Base-by-base conservation (phyloP, 768 basidiomycete genomes). In the Tylopilus intermedius region DNA sequence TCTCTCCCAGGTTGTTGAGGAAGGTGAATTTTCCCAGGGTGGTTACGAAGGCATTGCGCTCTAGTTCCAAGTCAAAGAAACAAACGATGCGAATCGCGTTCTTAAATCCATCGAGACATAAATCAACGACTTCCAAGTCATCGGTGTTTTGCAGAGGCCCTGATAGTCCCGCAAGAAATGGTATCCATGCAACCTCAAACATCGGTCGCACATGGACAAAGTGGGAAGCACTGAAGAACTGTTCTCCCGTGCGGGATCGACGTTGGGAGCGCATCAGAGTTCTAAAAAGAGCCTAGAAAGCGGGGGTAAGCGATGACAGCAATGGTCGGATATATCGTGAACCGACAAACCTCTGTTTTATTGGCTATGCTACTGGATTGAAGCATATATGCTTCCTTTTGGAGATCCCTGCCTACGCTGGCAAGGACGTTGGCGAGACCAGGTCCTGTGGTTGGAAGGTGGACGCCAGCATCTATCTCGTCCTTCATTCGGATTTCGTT, bases 401-500 rank as follows among this genome's bases (percentile, higher is more conserved):
- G 95, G 14, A 96, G 73, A 72, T 99, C 95, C 57, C 96, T 75
- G 8, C 96, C 96, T 26, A 98, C 93, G 48, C 83, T 88, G 2
- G 89, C 90, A 14, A 99, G 71, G 8, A 87, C 88, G 57, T 80
- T 84, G 1, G 90, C 87, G 33, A 96, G 70, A 11, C 94, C 93
- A 21, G 90, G 81, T 3, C 81, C 81, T 30, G 76, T 51, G 4
- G 74, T 62, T 8, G 73, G 67, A 22, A 81, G 62, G 54, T 50
- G 67, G 22, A 55, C 37, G 7, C 73, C 73, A 27, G 79, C 75
- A 60, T 94, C 94, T 24, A 93, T 74, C 73, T 99, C 95, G 62
- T 98, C 96, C 72, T 97, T 97, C 96, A 99, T 98, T 63, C 90
- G 81, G 60, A 99, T 98, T 69, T 99, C 96, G 61, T 96, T 94